Evolutionary conservation across 2,329 filamentous ascomycete species (phyloP), one percentile per base, ranked within the genome.

Genomic region (Neofusicoccum parvum): DNA sequence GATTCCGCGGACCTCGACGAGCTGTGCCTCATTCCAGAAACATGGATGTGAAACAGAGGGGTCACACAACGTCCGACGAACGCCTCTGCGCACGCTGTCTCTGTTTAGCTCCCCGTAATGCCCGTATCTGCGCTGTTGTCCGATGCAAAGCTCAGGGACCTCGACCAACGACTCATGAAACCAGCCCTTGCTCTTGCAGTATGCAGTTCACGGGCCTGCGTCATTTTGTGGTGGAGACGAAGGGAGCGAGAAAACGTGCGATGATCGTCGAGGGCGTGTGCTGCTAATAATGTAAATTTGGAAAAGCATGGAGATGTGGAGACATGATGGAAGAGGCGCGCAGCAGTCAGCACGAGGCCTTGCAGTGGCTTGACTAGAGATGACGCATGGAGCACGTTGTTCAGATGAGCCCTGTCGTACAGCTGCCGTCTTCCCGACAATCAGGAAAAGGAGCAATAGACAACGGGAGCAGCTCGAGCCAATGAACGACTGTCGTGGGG

Each of bases 301-400:
- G 56, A 48, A 60, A 60, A 48, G 56, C 56, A 60, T 60, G 56
- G 56, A 60, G 56, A 60, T 46, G 56, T 48, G 56, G 56, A 60
- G 56, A 36, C 56, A 14, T 48, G 56, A 10, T 60, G 56, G 41
- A 20, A n/a, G 43, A 37, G 56, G 56, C 54, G 53, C 17, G 53
- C 53, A 58, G 53, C 53, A 43, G 36, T 37, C 23, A 60, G 41
- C 41, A 48, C 56, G 41, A 60, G 56, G 56, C 27, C 12, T 41
- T 32, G 39, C 54, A 58, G 54, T n/a, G 39, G 39, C 54, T 32
- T 58, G 51, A 23, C 48, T 3, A n/a, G n/a, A 45, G 43, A 41
- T 53, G 50, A 53, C 34, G 50, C 51, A 20, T 39, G 36, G 37
- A 39, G 51, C 51, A 41, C 51, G 51, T 45, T 58, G 20, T 34